Evolutionary conservation across 1,284 basidiomycete genomes (phyloP).

Genomic region (Wolfiporia cocos): DNA sequence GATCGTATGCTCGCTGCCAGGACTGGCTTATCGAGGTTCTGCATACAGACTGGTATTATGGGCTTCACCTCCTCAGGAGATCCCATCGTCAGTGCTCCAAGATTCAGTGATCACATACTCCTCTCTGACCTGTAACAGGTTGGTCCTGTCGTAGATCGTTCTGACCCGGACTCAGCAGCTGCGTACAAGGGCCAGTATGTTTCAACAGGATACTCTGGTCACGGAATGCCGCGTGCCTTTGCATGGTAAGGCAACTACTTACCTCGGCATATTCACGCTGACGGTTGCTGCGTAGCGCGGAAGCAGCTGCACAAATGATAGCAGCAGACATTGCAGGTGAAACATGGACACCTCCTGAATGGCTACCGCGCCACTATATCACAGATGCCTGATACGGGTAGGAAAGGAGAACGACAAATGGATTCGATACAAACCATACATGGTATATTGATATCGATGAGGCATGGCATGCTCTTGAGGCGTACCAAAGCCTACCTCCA

Average conservation of each 20-base stretch:
- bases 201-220: conserved; percentile 70
- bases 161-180: conserved; percentile 12
- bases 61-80: conserved; percentile 60
- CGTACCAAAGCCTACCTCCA: no score
- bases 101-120: background rate
- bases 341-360: conserved; percentile 47
- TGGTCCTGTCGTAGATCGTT: conserved; percentile 46
- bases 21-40: conserved; percentile 2
- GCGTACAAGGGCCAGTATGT: conserved; percentile 60
- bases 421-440: no score
- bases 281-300: conserved; percentile 52
- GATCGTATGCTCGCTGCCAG: background rate
- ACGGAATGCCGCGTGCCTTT: conserved; percentile 78
- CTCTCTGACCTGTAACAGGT: conserved; percentile 37
- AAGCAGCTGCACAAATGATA: conserved; percentile 63
- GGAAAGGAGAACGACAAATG: background rate
- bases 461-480: no score
- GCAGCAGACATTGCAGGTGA: conserved; percentile 40
- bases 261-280: no score
- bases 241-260: conserved; percentile 51
- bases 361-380: conserved; percentile 62
- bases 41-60: conserved; percentile 73
- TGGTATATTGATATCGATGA: no score
- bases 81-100: conserved; percentile 54
- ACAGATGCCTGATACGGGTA: conserved; percentile 16